Percentiles rank a stretch among this genome's conserved stretches.
Evolutionary conservation across 148 eudicot genomes (phyloP).

Genomic region (Drosera capensis): DNA sequence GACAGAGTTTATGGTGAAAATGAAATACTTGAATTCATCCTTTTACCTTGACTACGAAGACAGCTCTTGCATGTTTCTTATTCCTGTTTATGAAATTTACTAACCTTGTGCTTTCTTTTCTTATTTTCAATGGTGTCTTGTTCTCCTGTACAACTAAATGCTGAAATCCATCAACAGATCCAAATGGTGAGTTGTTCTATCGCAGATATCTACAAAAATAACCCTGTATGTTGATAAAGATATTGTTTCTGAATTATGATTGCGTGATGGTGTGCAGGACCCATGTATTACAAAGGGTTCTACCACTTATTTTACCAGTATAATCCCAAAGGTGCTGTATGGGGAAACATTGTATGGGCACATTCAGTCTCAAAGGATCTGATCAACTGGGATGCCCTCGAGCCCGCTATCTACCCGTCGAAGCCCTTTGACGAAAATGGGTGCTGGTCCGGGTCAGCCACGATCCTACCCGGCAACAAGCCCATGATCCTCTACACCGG

Average conservation of each 20-base stretch:
- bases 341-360: conserved; percentile 83
- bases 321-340: conserved; percentile 49
- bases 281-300: conserved; percentile 49
- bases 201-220: background rate
- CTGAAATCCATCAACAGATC: conserved; percentile 26
- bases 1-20: too few species aligned
- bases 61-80: too few species aligned
- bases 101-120: background rate
- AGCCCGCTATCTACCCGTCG: conserved; percentile 39
- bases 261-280: conserved; percentile 47
- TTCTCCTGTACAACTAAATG: background rate
- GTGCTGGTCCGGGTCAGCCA: conserved; percentile 64
- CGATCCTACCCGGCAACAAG: conserved; percentile 29
- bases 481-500: conserved; percentile 65
- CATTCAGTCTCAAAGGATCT: conserved; percentile 56
- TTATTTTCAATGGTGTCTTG: background rate
- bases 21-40: too few species aligned
- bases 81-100: too few species aligned
- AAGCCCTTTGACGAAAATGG: conserved; percentile 41
- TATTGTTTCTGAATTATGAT: background rate
- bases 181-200: conserved; percentile 38
- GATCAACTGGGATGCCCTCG: conserved; percentile 42
- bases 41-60: too few species aligned
- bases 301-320: conserved; percentile 56
- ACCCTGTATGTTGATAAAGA: background rate